Evolutionary conservation across 2,329 filamentous ascomycete genomes (phyloP).

Genomic region (Catunica adiposa): DNA sequence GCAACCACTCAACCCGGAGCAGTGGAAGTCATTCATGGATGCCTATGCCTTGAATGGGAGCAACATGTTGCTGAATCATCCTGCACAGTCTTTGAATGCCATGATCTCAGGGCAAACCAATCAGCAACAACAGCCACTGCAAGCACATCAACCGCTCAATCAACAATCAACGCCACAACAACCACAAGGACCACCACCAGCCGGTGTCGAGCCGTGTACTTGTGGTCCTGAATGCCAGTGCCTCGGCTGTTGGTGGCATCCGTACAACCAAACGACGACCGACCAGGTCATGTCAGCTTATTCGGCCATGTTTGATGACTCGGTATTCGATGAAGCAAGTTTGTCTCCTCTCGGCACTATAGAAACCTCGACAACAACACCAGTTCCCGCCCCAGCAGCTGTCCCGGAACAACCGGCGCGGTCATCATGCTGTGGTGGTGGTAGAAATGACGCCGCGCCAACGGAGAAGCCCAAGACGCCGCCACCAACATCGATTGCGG

Average conservation of each 20-base stretch:
- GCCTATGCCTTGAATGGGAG: constrained; percentile 17
- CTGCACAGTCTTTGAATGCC: neutral
- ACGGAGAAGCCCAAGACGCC: neutral
- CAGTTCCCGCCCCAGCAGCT: neutral
- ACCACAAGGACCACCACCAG: constrained; percentile 16
- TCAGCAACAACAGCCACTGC: neutral
- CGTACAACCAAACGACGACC: constrained; percentile 47
- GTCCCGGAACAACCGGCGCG: neutral
- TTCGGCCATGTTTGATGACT: constrained; percentile 25
- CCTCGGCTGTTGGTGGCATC: constrained; percentile 50
- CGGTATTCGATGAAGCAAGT: constrained; percentile 12
- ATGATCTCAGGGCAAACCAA: neutral
- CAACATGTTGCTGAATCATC: neutral
- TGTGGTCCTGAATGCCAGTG: constrained; percentile 53
- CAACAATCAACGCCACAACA: constrained; percentile 1
- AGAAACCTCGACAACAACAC: neutral
- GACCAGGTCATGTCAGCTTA: constrained; percentile 34
- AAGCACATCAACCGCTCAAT: neutral
- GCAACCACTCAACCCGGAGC: constrained; percentile 37
- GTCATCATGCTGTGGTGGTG: neutral
- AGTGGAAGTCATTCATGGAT: constrained; percentile 34
- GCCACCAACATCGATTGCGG: neutral
- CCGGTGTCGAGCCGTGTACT: constrained; percentile 32
- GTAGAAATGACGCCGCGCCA: neutral
- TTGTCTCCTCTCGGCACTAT: neutral